Evolutionary conservation across 2,329 filamentous ascomycete genomes (phyloP).

Genomic region (Fusarium pilosicola): DNA sequence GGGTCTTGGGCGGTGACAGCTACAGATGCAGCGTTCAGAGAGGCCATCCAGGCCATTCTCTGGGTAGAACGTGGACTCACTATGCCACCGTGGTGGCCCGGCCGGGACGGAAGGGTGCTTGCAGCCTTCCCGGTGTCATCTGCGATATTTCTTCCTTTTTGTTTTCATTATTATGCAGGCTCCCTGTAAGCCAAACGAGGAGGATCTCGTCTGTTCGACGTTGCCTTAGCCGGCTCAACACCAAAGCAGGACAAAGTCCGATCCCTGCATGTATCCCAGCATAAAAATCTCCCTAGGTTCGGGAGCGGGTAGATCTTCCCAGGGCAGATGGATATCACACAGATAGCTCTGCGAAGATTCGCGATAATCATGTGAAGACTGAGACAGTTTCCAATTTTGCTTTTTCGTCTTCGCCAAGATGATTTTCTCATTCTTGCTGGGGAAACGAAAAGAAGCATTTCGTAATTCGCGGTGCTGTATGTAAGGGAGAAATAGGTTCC

Average conservation of each 20-base stretch:
- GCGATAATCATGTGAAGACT: constrained; percentile 9
- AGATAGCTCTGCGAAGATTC: constrained; percentile 7
- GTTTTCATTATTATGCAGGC: constrained; percentile 1
- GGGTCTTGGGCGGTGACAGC: constrained; percentile 22
- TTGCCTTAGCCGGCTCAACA: constrained; percentile 1
- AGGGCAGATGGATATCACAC: constrained; percentile 11
- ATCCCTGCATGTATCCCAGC: constrained; percentile 19
- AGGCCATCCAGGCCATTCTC: neutral
- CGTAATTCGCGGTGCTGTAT: neutral
- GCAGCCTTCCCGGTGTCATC: neutral
- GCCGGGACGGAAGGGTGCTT: constrained; percentile 9
- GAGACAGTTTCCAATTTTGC: constrained; percentile 17
- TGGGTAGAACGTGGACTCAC: constrained; percentile 24
- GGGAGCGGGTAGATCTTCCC: constrained; percentile 34
- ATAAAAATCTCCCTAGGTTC: constrained; percentile 12
- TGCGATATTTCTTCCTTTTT: neutral
- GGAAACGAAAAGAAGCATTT: constrained; percentile 18
- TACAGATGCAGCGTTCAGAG: constrained; percentile 1
- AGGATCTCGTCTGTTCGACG: neutral
- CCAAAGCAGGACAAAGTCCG: constrained; percentile 1
- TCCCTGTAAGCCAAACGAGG: constrained; percentile 1
- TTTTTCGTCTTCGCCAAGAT: neutral
- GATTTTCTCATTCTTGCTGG: constrained; percentile 1
- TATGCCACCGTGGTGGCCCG: constrained; percentile 9
- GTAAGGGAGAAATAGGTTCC: constrained; percentile 14